phyloP scores from a whole-genome alignment of 805 yeast genomes.

The Saccharomycopsis selenospora region DNA sequence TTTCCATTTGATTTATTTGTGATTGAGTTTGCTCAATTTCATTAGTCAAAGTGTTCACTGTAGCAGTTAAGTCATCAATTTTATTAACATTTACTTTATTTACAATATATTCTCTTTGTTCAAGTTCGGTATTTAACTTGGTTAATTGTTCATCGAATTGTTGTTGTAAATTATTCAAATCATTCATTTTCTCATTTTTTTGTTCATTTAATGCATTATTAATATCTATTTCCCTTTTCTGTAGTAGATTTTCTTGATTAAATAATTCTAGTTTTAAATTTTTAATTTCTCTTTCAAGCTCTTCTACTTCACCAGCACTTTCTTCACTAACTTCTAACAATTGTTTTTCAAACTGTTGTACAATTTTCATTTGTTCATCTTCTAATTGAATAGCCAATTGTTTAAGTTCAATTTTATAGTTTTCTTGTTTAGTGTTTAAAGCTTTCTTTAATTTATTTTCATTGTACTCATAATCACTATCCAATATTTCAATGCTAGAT shows the following conservation, averaged over 20 bases:
- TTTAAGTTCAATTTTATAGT: constrained; percentile 5
- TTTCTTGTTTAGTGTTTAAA: background rate
- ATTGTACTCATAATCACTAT: constrained; percentile 1
- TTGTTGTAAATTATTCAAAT: background rate
- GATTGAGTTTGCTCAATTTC: background rate
- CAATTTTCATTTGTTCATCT: background rate
- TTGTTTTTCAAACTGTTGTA: background rate
- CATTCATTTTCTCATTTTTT: background rate
- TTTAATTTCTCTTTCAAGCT: background rate
- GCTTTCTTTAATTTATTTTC: background rate
- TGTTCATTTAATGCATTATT: background rate
- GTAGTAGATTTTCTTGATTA: background rate
- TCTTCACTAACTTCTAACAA: background rate
- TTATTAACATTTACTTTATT: background rate
- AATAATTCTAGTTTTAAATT: background rate
- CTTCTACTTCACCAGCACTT: background rate
- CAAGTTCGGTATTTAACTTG: background rate
- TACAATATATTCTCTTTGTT: background rate
- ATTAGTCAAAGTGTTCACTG: background rate
- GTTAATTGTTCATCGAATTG: background rate
- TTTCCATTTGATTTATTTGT: constrained; percentile 4
- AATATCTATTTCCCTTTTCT: background rate
- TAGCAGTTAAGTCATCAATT: background rate
- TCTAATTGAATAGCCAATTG: background rate
- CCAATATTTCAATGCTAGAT: background rate